phyloP scores from a whole-genome alignment of 305 asterid genomes.

The Lippia alba region DNA sequence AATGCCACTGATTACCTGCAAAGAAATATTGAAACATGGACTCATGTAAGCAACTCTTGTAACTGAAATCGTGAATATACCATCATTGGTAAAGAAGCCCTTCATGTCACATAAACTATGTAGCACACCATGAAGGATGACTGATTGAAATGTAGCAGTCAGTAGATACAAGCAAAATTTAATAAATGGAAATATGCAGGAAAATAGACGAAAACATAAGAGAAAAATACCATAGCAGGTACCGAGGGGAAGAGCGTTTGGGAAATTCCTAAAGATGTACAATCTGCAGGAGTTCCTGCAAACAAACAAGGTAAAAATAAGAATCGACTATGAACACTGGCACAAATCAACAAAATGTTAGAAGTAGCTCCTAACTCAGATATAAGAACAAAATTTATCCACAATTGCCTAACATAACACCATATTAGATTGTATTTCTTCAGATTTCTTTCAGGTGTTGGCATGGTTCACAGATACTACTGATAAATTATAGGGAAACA shows the following conservation, averaged over 20 bases:
- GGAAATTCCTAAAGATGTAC: constrained; percentile 83
- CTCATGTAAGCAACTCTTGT: constrained; percentile 19
- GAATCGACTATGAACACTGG: constrained; percentile 15
- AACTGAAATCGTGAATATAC: constrained; percentile 12
- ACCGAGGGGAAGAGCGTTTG: constrained; percentile 60
- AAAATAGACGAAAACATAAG: not conserved
- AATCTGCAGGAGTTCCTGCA: constrained; percentile 90
- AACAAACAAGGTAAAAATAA: constrained; percentile 16
- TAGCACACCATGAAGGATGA: not conserved
- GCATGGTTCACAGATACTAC: not conserved
- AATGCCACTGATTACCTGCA: constrained; percentile 93
- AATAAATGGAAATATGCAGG: not conserved
- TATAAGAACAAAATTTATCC: not conserved
- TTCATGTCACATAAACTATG: constrained; percentile 12
- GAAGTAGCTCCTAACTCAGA: constrained; percentile 12
- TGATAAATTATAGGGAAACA: constrained; percentile 6
- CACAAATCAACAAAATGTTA: not conserved
- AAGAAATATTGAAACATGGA: constrained; percentile 33
- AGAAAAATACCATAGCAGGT: constrained; percentile 69
- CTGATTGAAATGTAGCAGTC: not conserved
- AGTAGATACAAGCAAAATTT: not conserved
- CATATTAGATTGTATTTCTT: not conserved
- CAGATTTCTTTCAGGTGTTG: not conserved
- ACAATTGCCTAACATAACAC: not conserved
- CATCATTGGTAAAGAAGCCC: constrained; percentile 7